Conservation (phyloP, 2,329 filamentous ascomycete species). For the Ascochyta pisi region DNA sequence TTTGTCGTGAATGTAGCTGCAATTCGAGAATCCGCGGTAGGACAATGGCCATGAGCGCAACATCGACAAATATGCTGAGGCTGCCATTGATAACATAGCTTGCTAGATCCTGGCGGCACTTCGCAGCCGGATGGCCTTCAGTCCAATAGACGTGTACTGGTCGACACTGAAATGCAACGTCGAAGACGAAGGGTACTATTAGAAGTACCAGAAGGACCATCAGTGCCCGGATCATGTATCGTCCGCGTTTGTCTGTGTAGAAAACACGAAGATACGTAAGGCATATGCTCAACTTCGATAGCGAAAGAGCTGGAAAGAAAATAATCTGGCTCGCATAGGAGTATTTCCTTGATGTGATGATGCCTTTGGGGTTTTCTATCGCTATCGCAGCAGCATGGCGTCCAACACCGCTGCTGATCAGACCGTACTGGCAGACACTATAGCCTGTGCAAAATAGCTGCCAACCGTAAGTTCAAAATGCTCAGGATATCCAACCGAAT, state of each 20-base stretch:
- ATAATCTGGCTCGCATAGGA: conserved; percentile 27
- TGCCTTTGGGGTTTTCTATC: conserved; percentile 4
- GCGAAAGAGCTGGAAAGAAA: conserved; percentile 22
- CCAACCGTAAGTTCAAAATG: neutral
- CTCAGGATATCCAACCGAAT: neutral
- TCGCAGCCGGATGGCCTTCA: conserved; percentile 22
- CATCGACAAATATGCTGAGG: conserved; percentile 25
- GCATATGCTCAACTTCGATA: conserved; percentile 34
- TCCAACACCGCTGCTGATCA: conserved; percentile 26
- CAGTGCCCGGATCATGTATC: conserved; percentile 23
- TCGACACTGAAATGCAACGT: conserved; percentile 26
- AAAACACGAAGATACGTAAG: conserved; percentile 33
- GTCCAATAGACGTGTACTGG: conserved; percentile 31
- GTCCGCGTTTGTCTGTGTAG: conserved; percentile 21
- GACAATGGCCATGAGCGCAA: conserved; percentile 30
- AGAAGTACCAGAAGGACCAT: conserved; percentile 19
- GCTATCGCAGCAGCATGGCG: conserved; percentile 20
- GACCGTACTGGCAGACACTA: conserved; percentile 31
- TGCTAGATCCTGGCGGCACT: conserved; percentile 23
- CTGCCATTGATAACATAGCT: conserved; percentile 21
- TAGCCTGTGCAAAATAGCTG: conserved; percentile 28
- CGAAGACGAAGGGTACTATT: conserved; percentile 22
- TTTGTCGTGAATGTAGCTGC: conserved; percentile 26
- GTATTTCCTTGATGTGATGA: conserved; percentile 25
- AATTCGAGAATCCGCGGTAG: conserved; percentile 26